Evolutionary conservation across 495 filamentous ascomycete genomes (phyloP).

Genomic region (Penicillium maclennaniae): DNA sequence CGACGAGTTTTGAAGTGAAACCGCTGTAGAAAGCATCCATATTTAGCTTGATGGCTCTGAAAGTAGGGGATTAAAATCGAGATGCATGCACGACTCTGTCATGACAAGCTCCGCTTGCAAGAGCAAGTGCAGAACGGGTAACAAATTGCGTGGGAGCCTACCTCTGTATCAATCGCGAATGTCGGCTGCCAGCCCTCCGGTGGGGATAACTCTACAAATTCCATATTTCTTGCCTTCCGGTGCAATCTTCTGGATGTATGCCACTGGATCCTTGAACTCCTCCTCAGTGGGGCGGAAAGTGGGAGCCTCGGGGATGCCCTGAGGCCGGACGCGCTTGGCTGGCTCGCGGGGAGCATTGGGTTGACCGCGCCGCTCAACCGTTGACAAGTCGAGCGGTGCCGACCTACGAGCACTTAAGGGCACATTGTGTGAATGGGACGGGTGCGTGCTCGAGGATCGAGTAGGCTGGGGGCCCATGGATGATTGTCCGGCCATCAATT

Average conservation of each 20-base stretch:
- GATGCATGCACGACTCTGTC: background rate
- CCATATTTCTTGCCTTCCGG: slow-evolving; percentile 82
- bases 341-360: slow-evolving; percentile 70
- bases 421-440: slow-evolving; percentile 52
- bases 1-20: slow-evolving; percentile 97
- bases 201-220: slow-evolving; percentile 91
- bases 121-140: background rate
- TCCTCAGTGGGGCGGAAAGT: slow-evolving; percentile 88
- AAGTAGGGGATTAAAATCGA: background rate
- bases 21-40: slow-evolving; percentile 48
- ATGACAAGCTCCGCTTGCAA: background rate
- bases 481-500: slow-evolving; percentile 37
- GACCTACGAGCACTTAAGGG: slow-evolving; percentile 69
- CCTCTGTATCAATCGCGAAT: slow-evolving; percentile 97
- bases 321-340: slow-evolving; percentile 69
- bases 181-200: slow-evolving; percentile 90
- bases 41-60: slow-evolving; percentile 9
- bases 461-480: slow-evolving; percentile 37
- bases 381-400: slow-evolving; percentile 75
- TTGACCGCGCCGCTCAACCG: slow-evolving; percentile 86
- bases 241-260: slow-evolving; percentile 86
- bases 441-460: slow-evolving; percentile 40
- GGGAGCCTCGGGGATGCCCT: slow-evolving; percentile 85
- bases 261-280: slow-evolving; percentile 90
- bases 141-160: slow-evolving; percentile 39